Base-by-base conservation (phyloP, 2,329 filamentous ascomycete species). In the Xylariaceae sp. region DNA sequence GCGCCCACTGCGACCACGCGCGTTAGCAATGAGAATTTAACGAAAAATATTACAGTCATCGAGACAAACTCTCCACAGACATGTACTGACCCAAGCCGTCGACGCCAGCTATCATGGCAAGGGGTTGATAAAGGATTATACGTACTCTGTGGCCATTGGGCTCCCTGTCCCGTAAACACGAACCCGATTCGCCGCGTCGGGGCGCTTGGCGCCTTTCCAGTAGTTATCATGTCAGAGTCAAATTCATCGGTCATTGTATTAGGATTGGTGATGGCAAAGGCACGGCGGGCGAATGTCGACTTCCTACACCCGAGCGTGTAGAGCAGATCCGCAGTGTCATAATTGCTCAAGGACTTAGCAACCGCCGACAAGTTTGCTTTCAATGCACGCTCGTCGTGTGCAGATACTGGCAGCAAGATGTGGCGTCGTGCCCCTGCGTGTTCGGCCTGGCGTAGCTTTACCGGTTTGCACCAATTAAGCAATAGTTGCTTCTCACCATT, bases 111-210 rank as follows among this genome's bases (percentile, higher is more conserved):
- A n/a, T n/a, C n/a, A n/a, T n/a, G n/a, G n/a, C n/a, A n/a, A n/a
- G n/a, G n/a, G n/a, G n/a, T n/a, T n/a, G n/a, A n/a, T n/a, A n/a
- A n/a, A n/a, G n/a, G n/a, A n/a, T n/a, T n/a, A n/a, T n/a, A 24
- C 37, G 6, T 40, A 40, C 37, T 45, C 16, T 23, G 29, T 36
- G 42, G 44, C 44, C 44, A 48, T 13, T 48, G 44, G 10, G 44
- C 44, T 11, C 44, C 44, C 24, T 48, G 44, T 9, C 44, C 44
- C 3, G 44, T 48, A 23, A 48, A 48, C 1, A 48, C 44, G 18
- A 48, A 37, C 6, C 24, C 40, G 18, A 51, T 39, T 24, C 33
- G 18, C 23, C 16, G 18, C 4, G 13, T 11, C 6, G 39, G 15
- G 4, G 36, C 15, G n/a, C 21, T 42, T 5, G 39, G 48, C 7